Evolutionary conservation across 2,329 filamentous ascomycete genomes (phyloP), one percentile per base, ranked within the genome.

Genomic region (Penicillium verrucosum): DNA sequence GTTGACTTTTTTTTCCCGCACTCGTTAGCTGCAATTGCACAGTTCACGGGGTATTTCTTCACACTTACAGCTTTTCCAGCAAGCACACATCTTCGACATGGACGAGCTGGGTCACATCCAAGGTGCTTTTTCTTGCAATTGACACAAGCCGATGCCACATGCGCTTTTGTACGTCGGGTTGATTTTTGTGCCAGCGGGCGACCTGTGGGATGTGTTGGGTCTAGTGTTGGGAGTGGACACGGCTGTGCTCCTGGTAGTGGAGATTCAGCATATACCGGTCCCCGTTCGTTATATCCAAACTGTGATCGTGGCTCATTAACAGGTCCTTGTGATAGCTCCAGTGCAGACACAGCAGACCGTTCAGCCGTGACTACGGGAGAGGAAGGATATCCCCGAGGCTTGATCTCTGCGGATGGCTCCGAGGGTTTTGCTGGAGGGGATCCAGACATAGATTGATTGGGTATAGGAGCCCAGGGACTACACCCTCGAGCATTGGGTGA

Each of bases 51-150:
- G 9, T 23, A 32, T 27, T 37, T 18, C 8, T 14, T 5, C 41
- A 42, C 18, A 67, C 75, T 72, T 69, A 78, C 77, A 59, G 77
- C 74, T 67, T 79, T 79, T 12, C 76, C 76, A 41, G 75, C 73
- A 44, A 78, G 67, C 41, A 78, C 73, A 65, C 77, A 79, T 66
- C 77, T 65, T 59, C 73, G 73, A 64, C 77, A 79, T 23, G 77
- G 77, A 40, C 77, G 71, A 48, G 72, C 75, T 29, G 75, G 72
- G 58, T 79, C 77, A 60, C 77, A 79, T 40, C 76, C 74, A 49
- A 79, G 58, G 59, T 79, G 77, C 62, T 79, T 79, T 63, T 75
- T 76, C 60, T 79, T 79, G 63, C 77, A 79, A 59, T 79, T 79
- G 14, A 79, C 75, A 63, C 77, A 79, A 2, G 77, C 77, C 4